A percentile compares a stretch with the other conserved stretches of the same genome.
Conservation (phyloP, 2,329 filamentous ascomycete genomes). For the Ophiostoma quercus region DNA sequence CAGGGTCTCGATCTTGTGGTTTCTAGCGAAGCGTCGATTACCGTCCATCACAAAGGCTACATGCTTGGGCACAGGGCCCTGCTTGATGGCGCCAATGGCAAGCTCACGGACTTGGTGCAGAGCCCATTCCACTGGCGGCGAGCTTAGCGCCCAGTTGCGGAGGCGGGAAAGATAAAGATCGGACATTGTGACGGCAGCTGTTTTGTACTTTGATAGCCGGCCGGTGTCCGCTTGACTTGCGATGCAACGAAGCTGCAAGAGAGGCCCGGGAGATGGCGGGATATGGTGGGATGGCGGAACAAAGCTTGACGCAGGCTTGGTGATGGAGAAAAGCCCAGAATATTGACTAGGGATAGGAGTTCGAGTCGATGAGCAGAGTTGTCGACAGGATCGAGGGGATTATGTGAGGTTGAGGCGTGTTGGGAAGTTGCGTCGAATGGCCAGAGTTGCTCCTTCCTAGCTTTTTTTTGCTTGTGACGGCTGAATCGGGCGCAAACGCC, state of each 20-base stretch:
- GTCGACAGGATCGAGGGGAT: neutral
- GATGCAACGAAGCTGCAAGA: neutral
- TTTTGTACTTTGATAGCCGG: neutral
- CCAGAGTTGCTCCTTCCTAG: conserved; percentile 19
- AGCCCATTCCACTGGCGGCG: conserved; percentile 88
- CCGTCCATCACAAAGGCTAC: conserved; percentile 99
- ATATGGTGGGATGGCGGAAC: neutral
- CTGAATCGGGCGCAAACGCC: neutral
- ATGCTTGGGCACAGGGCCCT: conserved; percentile 89
- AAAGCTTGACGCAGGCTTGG: no score
- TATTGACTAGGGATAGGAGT: neutral
- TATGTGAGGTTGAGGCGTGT: neutral
- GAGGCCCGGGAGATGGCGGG: neutral
- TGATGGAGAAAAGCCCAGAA: neutral
- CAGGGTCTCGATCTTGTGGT: conserved; percentile 88
- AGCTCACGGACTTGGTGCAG: conserved; percentile 73
- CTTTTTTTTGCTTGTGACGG: conserved; percentile 22
- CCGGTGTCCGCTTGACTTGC: neutral
- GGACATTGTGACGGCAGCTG: conserved; percentile 40
- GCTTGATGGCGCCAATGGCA: conserved; percentile 79
- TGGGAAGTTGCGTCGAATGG: conserved; percentile 18
- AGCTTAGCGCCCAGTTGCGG: conserved; percentile 70
- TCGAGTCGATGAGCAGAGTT: neutral
- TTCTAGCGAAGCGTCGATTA: conserved; percentile 85
- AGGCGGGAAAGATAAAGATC: conserved; percentile 48